Conservation (phyloP, 2,329 filamentous ascomycete species). For the Claviceps sp. region DNA sequence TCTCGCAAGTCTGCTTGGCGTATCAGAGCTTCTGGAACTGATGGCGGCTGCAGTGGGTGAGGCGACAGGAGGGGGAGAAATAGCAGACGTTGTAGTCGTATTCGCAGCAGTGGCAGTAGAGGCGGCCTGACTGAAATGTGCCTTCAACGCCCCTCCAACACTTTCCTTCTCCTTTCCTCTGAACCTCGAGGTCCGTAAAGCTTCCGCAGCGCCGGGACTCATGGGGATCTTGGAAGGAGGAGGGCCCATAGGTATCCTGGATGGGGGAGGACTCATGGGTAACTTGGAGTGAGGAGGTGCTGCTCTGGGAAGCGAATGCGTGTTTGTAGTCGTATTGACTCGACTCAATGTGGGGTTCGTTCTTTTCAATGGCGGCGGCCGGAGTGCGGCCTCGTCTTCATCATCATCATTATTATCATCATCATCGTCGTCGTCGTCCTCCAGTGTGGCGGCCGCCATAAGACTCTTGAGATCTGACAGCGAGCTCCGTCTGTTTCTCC, state of each 20-base stretch:
- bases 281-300: slow-evolving; percentile 33
- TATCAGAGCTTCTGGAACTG: slow-evolving; percentile 9
- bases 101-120: background rate
- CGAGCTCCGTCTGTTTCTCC: slow-evolving; percentile 80
- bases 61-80: background rate
- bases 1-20: slow-evolving; percentile 15
- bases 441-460: slow-evolving; percentile 46
- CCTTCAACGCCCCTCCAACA: slow-evolving; percentile 9
- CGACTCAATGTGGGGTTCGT: slow-evolving; percentile 43
- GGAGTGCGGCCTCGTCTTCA: too few relatives aligned
- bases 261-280: slow-evolving; percentile 23
- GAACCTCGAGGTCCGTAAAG: slow-evolving; percentile 29
- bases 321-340: slow-evolving; percentile 28
- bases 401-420: slow-evolving; percentile 12
- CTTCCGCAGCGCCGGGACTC: slow-evolving; percentile 16
- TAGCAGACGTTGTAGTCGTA: background rate
- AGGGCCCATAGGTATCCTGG: slow-evolving; percentile 33
- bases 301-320: slow-evolving; percentile 29
- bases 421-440: background rate
- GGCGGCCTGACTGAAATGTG: background rate
- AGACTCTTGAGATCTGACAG: slow-evolving; percentile 70
- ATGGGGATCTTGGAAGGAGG: slow-evolving; percentile 33
- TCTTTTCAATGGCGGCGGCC: slow-evolving; percentile 34
- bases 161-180: slow-evolving; percentile 29
- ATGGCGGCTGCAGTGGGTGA: background rate